Evolutionary conservation across 1,284 basidiomycete species (phyloP), one percentile per base, ranked within the genome.

Genomic region (Wolfiporia cocos): DNA sequence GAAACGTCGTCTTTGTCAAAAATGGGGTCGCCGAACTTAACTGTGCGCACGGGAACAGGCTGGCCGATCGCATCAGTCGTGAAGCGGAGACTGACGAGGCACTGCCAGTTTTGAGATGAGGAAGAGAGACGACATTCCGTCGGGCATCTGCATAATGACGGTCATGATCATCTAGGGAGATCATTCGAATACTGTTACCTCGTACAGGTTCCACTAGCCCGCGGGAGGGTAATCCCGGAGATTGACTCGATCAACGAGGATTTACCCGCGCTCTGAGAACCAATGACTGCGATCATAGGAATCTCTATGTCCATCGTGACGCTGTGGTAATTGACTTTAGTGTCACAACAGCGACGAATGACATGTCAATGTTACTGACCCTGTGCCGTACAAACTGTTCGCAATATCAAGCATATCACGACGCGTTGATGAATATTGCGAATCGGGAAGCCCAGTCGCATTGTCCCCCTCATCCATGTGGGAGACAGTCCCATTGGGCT

Each of bases 221-320:
- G 73, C 14, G 84, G 84, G 0, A 88, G 61, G 0, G 72, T 80
- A 39, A 87, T 75, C 0, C 81, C 82, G 14, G 78, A 83, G 22
- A 88, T 85, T 0, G 81, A 72, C 50, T 88, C 84, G 12, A 88
- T 84, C 2, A 87, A 65, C 0, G 81, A 85, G 0, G 81, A 84
- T 50, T 88, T 88, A 0, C 85, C 86, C 0, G 79, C 78, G 35
- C 77, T 81, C 49, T 61, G 60, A 3, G 50, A 51, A 5, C 60
- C 60, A 14, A 57, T 51, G 19, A 59, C 84, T 0, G 76, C 81
- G 14, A 86, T 83, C 50, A 75, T 69, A 0, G 85, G 84, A 0
- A 86, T 62, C 51, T 86, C 81, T 3, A 86, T 74, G 37, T 86
- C 81, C 1, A 72, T 64, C 48, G 81, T 73, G 0, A 80, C 74